Percentiles rank a stretch among this genome's conserved stretches.
Conservation (phyloP, 2,329 filamentous ascomycete genomes). For the Stagonosporopsis vannaccii region DNA sequence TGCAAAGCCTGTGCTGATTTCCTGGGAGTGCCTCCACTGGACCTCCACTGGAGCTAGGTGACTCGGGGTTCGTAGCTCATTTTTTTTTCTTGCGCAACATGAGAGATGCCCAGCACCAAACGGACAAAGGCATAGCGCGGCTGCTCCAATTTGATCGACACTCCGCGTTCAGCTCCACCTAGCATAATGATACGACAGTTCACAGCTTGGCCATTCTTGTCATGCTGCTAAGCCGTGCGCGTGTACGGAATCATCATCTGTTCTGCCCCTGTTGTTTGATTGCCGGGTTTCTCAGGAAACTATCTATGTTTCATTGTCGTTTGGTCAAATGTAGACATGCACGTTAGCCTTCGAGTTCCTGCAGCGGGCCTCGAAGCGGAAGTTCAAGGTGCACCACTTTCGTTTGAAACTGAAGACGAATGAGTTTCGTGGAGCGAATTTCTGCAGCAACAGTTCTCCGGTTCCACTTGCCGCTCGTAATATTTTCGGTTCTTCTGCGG, state of each 20-base stretch:
- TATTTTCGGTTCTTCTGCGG: conserved; percentile 1
- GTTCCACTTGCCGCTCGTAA: neutral
- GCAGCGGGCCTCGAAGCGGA: neutral
- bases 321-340: neutral
- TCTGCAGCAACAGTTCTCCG: neutral
- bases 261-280: neutral
- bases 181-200: neutral
- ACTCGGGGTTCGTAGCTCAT: too few relatives aligned
- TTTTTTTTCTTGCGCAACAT: too few relatives aligned
- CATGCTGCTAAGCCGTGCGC: neutral
- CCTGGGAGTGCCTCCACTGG: too few relatives aligned
- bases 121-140: conserved; percentile 2
- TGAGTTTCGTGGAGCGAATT: neutral
- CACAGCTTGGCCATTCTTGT: neutral
- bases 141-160: conserved; percentile 6
- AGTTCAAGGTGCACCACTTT: neutral
- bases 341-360: conserved; percentile 4
- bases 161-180: neutral
- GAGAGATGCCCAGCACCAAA: neutral
- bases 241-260: neutral
- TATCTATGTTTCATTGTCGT: conserved; percentile 2
- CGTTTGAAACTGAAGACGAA: neutral
- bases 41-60: too few relatives aligned
- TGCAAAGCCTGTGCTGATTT: too few relatives aligned
- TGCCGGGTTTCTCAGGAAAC: neutral